Evolutionary conservation across 257 asterid genomes (phyloP), one percentile per base, ranked within the genome.

Genomic region (Schizonepeta tenuifolia): DNA sequence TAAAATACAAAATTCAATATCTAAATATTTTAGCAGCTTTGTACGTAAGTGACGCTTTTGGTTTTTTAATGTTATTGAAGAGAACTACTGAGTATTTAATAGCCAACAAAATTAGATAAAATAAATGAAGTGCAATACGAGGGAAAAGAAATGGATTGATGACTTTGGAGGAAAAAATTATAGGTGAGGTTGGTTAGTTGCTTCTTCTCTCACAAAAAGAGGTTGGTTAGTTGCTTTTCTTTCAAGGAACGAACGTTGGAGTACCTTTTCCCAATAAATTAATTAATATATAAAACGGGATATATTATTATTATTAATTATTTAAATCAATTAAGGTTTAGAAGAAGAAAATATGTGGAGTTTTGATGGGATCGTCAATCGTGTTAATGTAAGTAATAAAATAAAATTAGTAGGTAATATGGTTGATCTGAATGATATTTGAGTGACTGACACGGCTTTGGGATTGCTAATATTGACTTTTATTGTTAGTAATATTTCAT

Each of bases 401-500:
- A 51, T 65, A 43, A 36, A 35, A 53, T 57, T 49, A 77, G 78
- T 51, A 66, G 82, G 79, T 79, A 70, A 63, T 63, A 73, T 82
- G 82, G 84, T 77, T 80, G 84, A 78, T 73, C 81, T 76, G 83
- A 63, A 77, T 57, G 22, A 72, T 64, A 58, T 50, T 84, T 61
- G 83, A 83, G 79, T 80, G 65, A 63, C 74, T 72, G 77, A 77
- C 85, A 80, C 83, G 83, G 54, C 81, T 77, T 80, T 71, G 73
- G 80, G 81, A 77, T 83, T 64, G 67, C 17, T 75, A 75, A 79
- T 71, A 57, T 75, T 82, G 36, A 71, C 65, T 73, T 70, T 65
- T 11, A 22, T 22, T 55, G 3, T 24, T 13, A 56, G 35, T 56
- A 56, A 22, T 17, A 56, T 13, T 56, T 28, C 41, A 14, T 15